Evolutionary conservation across 306 rosid genomes (phyloP).

Genomic region (Quercus alba): DNA sequence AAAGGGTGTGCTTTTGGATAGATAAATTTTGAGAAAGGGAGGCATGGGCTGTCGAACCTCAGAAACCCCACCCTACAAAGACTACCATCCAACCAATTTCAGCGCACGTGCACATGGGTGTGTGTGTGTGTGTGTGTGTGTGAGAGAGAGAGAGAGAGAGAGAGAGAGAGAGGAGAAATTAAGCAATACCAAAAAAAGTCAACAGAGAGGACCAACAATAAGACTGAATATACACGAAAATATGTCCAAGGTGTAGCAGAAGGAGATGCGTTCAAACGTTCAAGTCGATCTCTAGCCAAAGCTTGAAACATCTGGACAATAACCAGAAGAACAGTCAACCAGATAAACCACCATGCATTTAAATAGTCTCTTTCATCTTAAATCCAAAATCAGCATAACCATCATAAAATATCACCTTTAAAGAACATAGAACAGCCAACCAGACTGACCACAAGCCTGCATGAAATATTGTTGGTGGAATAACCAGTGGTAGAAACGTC

Average conservation of each 20-base stretch:
- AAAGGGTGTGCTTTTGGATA: too few species aligned
- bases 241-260: slow-evolving; percentile 88
- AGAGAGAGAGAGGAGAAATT: not conserved
- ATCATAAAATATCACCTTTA: slow-evolving; percentile 52
- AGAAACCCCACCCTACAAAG: too few species aligned
- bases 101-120: fast-evolving
- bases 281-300: slow-evolving; percentile 93
- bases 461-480: slow-evolving; percentile 83
- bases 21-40: too few species aligned
- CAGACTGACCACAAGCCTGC: slow-evolving; percentile 88
- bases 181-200: slow-evolving; percentile 74
- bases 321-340: not conserved
- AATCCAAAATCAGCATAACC: slow-evolving; percentile 9
- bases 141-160: not conserved
- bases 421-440: slow-evolving; percentile 82
- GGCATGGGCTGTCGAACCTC: too few species aligned
- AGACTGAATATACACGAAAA: slow-evolving; percentile 88
- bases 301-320: slow-evolving; percentile 94
- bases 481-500: slow-evolving; percentile 77
- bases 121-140: too few species aligned
- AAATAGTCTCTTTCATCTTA: not conserved
- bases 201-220: slow-evolving; percentile 68
- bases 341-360: not conserved
- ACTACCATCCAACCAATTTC: too few species aligned
- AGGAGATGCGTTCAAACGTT: slow-evolving; percentile 92